phyloP scores from a whole-genome alignment of 1,139 yeast genomes.

The Kurtzmaniella natalensis region DNA sequence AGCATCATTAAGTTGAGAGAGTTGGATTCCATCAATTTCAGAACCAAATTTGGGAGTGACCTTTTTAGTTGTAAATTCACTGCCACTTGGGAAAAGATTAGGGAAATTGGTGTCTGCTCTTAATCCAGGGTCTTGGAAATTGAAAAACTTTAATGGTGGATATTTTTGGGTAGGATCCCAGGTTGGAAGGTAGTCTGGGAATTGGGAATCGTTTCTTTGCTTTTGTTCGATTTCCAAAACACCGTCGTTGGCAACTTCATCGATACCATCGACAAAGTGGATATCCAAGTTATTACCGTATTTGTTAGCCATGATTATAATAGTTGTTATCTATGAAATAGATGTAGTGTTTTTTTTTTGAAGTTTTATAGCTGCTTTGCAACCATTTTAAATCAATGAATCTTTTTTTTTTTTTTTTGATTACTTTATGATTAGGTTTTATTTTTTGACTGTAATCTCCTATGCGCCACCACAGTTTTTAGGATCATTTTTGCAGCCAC shows the following conservation, averaged over 20 bases:
- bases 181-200: slow-evolving; percentile 45
- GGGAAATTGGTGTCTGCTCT: slow-evolving; percentile 54
- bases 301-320: slow-evolving; percentile 11
- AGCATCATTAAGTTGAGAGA: slow-evolving; percentile 45
- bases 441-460: neutral
- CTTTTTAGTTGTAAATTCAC: slow-evolving; percentile 26
- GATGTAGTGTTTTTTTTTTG: no score
- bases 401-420: no score
- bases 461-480: slow-evolving; percentile 2
- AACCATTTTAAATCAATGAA: slow-evolving; percentile 1
- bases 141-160: slow-evolving; percentile 44
- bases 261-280: slow-evolving; percentile 37
- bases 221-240: slow-evolving; percentile 28
- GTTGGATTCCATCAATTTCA: slow-evolving; percentile 55
- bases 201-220: slow-evolving; percentile 18
- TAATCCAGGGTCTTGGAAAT: slow-evolving; percentile 50
- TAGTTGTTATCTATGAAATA: neutral
- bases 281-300: slow-evolving; percentile 36
- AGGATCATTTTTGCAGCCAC: no score
- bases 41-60: slow-evolving; percentile 67
- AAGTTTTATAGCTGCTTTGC: neutral
- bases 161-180: slow-evolving; percentile 44
- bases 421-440: no score
- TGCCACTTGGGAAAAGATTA: slow-evolving; percentile 41
- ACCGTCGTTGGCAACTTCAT: slow-evolving; percentile 35